Conservation (phyloP, 2,329 filamentous ascomycete genomes). For the Fusarium transvaalense region DNA sequence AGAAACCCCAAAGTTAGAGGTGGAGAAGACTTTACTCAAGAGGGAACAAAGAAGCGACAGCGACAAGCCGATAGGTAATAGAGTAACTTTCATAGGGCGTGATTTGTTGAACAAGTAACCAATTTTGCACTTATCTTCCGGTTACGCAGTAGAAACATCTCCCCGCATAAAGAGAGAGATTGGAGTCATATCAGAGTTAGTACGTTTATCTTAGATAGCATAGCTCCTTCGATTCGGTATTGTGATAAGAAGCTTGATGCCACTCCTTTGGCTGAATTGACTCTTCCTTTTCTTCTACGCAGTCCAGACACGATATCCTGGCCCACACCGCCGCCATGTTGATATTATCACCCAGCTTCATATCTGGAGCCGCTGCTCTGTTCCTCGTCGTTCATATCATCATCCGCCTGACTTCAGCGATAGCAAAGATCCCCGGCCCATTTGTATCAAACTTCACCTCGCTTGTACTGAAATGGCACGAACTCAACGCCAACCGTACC, state of each 20-base stretch:
- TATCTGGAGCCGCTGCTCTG: constrained; percentile 40
- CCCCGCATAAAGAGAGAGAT: constrained; percentile 28
- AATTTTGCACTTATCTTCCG: constrained; percentile 15
- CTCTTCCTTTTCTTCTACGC: background rate
- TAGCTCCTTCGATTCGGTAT: background rate
- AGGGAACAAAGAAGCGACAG: constrained; percentile 26
- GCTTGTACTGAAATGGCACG: constrained; percentile 66
- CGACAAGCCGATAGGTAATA: constrained; percentile 19
- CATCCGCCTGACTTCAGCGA: constrained; percentile 51
- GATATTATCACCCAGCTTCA: constrained; percentile 48
- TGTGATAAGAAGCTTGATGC: constrained; percentile 39
- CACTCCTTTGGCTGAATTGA: background rate
- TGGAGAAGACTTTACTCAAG: constrained; percentile 28
- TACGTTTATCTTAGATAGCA: constrained; percentile 9
- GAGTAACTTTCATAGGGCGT: constrained; percentile 12
- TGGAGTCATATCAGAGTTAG: constrained; percentile 26
- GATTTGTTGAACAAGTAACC: background rate
- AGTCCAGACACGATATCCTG: background rate
- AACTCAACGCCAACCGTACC: constrained; percentile 66
- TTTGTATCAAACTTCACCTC: constrained; percentile 63
- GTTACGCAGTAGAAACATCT: constrained; percentile 6
- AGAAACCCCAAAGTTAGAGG: constrained; percentile 13
- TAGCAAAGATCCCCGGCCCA: constrained; percentile 63
- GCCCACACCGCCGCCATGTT: constrained; percentile 38
- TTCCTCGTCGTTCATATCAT: constrained; percentile 48